Conservation (phyloP, 1,284 basidiomycete species). For the Ceratobasidium sp. region DNA sequence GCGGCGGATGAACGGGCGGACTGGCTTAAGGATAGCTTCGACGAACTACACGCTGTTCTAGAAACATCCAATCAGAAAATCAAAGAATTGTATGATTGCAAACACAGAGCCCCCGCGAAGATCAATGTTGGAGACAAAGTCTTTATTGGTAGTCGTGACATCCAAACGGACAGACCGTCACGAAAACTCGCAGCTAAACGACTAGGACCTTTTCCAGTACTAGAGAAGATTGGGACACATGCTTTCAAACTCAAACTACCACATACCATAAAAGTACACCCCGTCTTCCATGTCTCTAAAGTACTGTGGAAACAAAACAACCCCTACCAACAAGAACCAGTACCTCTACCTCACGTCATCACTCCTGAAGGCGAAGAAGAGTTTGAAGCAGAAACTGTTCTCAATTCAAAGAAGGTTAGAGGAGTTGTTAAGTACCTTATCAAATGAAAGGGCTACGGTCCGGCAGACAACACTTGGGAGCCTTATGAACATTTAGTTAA, state of each 20-base stretch:
- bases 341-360: slow-evolving; percentile 32
- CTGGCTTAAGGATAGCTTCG: too few relatives aligned
- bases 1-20: too few relatives aligned
- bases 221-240: slow-evolving; percentile 40
- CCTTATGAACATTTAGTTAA: neutral
- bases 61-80: too few relatives aligned
- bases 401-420: slow-evolving; percentile 32
- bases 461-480: neutral
- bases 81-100: too few relatives aligned
- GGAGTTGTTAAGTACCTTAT: neutral
- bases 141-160: too few relatives aligned
- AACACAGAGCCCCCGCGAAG: too few relatives aligned
- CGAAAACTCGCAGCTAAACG: too few relatives aligned
- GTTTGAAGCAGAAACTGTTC: slow-evolving; percentile 49
- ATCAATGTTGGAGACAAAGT: too few relatives aligned
- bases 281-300: slow-evolving; percentile 55
- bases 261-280: slow-evolving; percentile 52
- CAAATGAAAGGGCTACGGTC: slow-evolving; percentile 10
- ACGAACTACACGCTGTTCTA: too few relatives aligned
- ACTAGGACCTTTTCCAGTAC: slow-evolving; percentile 52
- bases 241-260: slow-evolving; percentile 52
- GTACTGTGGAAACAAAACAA: slow-evolving; percentile 46
- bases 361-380: slow-evolving; percentile 42
- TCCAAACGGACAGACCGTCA: neutral
- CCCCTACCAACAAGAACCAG: neutral